phyloP scores from a whole-genome alignment of 1,284 basidiomycete species.

The Ceratobasidium sp. region DNA sequence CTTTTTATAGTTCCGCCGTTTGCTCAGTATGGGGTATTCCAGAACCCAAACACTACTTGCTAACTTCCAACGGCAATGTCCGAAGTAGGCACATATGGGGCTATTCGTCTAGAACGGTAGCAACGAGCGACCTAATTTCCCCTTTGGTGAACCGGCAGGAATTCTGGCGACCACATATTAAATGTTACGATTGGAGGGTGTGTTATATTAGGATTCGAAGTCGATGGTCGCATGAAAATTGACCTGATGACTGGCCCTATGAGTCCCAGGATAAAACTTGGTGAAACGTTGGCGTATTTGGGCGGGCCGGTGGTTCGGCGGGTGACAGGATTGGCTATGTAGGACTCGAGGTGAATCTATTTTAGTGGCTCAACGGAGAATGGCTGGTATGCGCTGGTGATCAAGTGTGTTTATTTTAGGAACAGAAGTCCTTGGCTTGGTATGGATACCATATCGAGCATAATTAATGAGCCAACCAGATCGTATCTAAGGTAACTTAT shows the following conservation, averaged over 20 bases:
- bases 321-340: no score
- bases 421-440: no score
- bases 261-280: neutral
- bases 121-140: neutral
- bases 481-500: no score
- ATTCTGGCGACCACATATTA: neutral
- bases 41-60: neutral
- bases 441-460: no score
- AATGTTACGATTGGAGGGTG: neutral
- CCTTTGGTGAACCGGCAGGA: neutral
- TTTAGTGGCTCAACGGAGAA: no score
- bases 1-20: neutral
- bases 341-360: no score
- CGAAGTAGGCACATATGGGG: neutral
- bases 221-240: neutral
- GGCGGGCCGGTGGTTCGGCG: no score
- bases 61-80: neutral
- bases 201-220: neutral
- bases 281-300: neutral
- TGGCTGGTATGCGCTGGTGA: no score
- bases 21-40: neutral
- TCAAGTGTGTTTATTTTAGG: no score
- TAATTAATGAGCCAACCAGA: no score
- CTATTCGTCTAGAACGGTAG: neutral
- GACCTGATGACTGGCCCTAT: neutral